Base-by-base conservation (phyloP, 2,329 filamentous ascomycete genomes). In the Pseudonectria buxi region DNA sequence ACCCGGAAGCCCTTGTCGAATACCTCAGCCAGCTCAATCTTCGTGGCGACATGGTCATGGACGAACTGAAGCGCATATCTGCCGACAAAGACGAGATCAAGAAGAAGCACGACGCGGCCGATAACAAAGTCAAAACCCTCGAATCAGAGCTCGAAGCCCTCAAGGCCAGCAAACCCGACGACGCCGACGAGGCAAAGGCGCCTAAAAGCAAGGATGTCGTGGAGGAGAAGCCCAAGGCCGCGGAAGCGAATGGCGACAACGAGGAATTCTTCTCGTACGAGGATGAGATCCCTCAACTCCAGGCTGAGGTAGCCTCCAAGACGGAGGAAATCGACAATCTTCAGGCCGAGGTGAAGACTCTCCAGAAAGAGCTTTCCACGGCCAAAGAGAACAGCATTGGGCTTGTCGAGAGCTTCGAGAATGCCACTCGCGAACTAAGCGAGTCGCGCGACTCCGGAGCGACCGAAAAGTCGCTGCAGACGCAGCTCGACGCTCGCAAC, bases 261-360 rank as follows among this genome's bases (percentile, higher is more conserved):
- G 84, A 89, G 45, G 86, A 94, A 32, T 83, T 95, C 61, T 95
- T 95, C 62, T 95, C 88, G 0, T 94, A 88, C 50, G 89, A 96
- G 39, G 82, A 83, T 33, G 90, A 96, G 61, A 71, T 94, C 11
- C 84, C 86, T 3, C 78, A 85, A 35, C 64, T 95, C n/a, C 83
- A 94, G 52, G 71, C 75, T 2, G 83, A 92, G 47, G 59, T 92
- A 4, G 71, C 79, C 33, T 74, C 80, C 37, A 85, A 83, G 51
- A 68, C 81, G 10, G 74, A 76, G 28, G 81, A 90, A 58, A 78
- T 92, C 26, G 74, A 78, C 34, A 73, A 71, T 30, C 74, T 96
- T 11, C 81, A 81, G 46, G 62, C 68, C 3, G 78, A 92, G 49
- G 76, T 94, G 18, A 69, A 74, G 14, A 70, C 65, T 2, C 65